These are phyloP conservation scores for Pseudopyrenochaeta lycopersici DNA, from an alignment of 2,329 filamentous ascomycete genomes.

Conservation along the genomic window DNA sequence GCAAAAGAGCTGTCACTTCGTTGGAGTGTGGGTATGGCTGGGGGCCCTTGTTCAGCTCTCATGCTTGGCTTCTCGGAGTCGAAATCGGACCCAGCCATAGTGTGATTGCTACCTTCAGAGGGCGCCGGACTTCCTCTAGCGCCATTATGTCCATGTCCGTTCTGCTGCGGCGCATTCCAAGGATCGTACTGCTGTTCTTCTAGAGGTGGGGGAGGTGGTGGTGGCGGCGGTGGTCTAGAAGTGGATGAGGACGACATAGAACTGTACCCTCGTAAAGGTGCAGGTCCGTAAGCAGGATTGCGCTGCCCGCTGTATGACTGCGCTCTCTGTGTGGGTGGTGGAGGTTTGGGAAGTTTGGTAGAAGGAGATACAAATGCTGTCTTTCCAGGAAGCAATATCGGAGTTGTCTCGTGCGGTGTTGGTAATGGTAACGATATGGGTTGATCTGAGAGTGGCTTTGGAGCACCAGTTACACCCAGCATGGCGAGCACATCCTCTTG, in stretches of 20 bases:
- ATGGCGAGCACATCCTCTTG: constrained; percentile 49
- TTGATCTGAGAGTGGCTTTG: constrained; percentile 44
- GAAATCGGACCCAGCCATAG: constrained; percentile 47
- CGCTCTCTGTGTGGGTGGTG: constrained; percentile 22
- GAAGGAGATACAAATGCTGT: constrained; percentile 15
- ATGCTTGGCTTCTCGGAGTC: constrained; percentile 33
- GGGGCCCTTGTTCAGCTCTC: constrained; percentile 15
- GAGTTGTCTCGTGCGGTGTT: constrained; percentile 14
- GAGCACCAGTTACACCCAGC: constrained; percentile 48
- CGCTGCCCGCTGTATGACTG: constrained; percentile 33
- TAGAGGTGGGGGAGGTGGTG: constrained; percentile 36
- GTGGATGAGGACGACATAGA: constrained; percentile 29
- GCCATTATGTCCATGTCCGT: constrained; percentile 25
- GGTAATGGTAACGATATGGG: constrained; percentile 19
- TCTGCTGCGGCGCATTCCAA: constrained; percentile 32
- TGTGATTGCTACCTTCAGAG: constrained; percentile 47
- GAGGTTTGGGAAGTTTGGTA: constrained; percentile 4
- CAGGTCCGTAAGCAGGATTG: constrained; percentile 16
- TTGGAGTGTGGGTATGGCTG: constrained; percentile 26
- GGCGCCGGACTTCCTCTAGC: constrained; percentile 39
- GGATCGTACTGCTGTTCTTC: constrained; percentile 26
- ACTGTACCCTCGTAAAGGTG: constrained; percentile 34
- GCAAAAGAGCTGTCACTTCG: constrained; percentile 44
- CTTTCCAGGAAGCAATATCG: constrained; percentile 27
- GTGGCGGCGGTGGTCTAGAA: constrained; percentile 28